Evolutionary conservation across 2,329 filamentous ascomycete genomes (phyloP), one percentile per base, ranked within the genome.

Genomic region (Xylaria sp.): DNA sequence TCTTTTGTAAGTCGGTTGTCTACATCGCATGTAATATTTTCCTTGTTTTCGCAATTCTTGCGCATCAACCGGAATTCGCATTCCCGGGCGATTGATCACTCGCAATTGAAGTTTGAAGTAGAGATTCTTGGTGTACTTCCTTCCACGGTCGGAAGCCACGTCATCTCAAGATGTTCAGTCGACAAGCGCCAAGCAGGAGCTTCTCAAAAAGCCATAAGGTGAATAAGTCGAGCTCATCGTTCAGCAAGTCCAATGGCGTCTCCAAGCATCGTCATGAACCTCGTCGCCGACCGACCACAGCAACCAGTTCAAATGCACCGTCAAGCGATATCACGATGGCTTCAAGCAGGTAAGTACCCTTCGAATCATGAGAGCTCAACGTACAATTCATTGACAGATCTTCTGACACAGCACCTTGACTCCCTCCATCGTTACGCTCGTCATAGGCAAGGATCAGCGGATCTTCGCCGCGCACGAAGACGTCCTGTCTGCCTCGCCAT

Each of bases 381-480:
- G 21, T 20, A 49, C 56, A 44, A 37, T 22, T 61, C 22, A 48
- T 38, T 57, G 44, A 63, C 47, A 22, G 53, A 13, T 48, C 22
- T 16, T 13, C 54, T 41, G 52, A 11, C 1, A 11, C 59, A 87
- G 84, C 56, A 81, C 74, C 52, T 69, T 85, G 53, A 82, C 81
- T 21, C 88, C 87, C 2, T 78, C 88, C 41, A 90, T 94, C 69
- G 83, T 95, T 63, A 95, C 90, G 8, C 82, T 95, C 57, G 84
- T 89, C 64, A 84, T 95, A 64, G 91, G 91, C n/a, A 81, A 81
- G 4, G 88, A 92, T 62, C 87, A 92, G 71, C 86, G 92, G 19
- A 87, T 96, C 63, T 97, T 97, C 69, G 92, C 92, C 37, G 91
- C 91, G 6, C 92, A 96, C 72, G 90, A 96, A 77, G 89, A 94